Base-by-base conservation (phyloP, 768 basidiomycete species). In the Crucibulum laeve region DNA sequence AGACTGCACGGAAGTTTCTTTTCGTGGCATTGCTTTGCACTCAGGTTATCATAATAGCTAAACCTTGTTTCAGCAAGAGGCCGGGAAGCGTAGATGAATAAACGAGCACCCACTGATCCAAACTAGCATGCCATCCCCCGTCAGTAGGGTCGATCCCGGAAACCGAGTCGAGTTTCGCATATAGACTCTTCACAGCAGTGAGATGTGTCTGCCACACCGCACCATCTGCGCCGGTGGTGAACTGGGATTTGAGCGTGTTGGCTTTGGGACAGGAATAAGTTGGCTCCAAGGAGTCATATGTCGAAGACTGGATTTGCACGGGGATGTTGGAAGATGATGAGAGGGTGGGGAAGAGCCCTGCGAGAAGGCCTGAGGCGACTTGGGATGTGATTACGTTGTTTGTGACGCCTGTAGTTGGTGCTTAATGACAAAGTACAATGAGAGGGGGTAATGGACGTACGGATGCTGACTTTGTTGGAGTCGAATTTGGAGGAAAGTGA, bases 331-430 rank as follows among this genome's bases (percentile, higher is more conserved):
- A 36, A n/a, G 28, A 30, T 10, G 35, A 36, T 13, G 51, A 40
- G 28, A 68, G 64, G 11, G 40, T 47, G 3, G 76, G 74, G 54
- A 76, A 76, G 7, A 77, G 56, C 2, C 74, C 74, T 36, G 58
- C 59, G 17, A 73, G 49, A 13, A 76, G 62, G 1, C 69, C 72
- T 14, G 70, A 69, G 14, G 74, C 73, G 1, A 76, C 72, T 60
- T 77, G 73, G 0, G 74, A 76, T 7, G 76, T 76, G 22, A 77
- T 74, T 14, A 64, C 66, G 39, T 77, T 77, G 58, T 74, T 74
- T 2, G 76, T 77, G 4, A 76, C 73, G 4, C 74, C 71, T 73
- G 40, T 4, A 25, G 4, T 5, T 10, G 35, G 42, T 2, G 15
- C 18, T 38, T 17, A 24, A 14, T 17, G 26, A 19, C 2, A 34